Conservation (phyloP, 2,329 filamentous ascomycete species). For the Pseudocercospora vitis region DNA sequence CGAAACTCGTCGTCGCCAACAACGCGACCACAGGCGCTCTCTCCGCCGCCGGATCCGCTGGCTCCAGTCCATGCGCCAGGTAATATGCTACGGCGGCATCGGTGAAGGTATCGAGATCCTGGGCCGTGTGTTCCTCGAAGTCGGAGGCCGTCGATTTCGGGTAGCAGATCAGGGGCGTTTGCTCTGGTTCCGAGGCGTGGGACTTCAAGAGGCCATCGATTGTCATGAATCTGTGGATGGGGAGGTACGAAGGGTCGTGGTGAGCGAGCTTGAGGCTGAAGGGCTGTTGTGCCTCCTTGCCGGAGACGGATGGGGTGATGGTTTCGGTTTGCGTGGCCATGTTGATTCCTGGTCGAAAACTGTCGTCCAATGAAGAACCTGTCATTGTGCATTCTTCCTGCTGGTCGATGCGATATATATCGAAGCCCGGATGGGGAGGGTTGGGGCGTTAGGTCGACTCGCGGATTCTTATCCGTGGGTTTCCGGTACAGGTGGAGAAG, state of each 20-base stretch:
- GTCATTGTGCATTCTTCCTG: not conserved
- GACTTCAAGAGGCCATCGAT: constrained; percentile 37
- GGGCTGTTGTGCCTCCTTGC: constrained; percentile 6
- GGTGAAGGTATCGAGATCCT: constrained; percentile 31
- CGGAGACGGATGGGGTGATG: constrained; percentile 4
- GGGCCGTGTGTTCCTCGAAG: constrained; percentile 35
- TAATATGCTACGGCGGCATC: constrained; percentile 33
- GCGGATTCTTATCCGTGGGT: not conserved
- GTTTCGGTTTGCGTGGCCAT: constrained; percentile 9
- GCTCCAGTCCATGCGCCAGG: constrained; percentile 29
- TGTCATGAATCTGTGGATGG: constrained; percentile 32
- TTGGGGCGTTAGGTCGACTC: not conserved
- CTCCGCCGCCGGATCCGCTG: constrained; percentile 28
- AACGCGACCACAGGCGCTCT: constrained; percentile 48
- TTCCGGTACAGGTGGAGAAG: not conserved
- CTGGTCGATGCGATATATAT: not conserved
- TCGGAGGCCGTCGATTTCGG: constrained; percentile 30
- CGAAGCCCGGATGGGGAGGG: not conserved
- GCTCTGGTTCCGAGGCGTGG: constrained; percentile 33
- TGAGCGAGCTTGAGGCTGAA: constrained; percentile 21
- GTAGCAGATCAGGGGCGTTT: constrained; percentile 36
- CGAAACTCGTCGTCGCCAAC: constrained; percentile 55
- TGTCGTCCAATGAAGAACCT: not conserved
- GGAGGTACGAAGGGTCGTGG: constrained; percentile 28
- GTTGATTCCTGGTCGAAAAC: not conserved